These are phyloP conservation scores for Thielaviopsis populi DNA, from an alignment of 2,329 filamentous ascomycete genomes.

Conservation along the genomic window DNA sequence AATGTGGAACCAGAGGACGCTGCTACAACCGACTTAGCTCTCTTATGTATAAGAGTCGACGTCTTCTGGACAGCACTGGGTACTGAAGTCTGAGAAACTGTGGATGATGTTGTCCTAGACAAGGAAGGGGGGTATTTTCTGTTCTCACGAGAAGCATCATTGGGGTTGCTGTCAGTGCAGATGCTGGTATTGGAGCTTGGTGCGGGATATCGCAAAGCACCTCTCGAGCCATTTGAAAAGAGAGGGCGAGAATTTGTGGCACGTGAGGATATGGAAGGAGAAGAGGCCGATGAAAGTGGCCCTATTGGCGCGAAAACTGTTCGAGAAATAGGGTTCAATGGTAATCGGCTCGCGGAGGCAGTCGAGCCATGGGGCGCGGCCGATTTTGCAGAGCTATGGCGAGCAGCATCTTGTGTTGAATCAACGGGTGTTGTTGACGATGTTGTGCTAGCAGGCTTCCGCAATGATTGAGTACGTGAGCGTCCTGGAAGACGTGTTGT, in stretches of 20 bases:
- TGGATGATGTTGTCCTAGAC: slow-evolving; percentile 16
- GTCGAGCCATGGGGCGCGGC: slow-evolving; percentile 9
- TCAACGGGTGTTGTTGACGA: background rate
- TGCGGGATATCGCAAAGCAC: background rate
- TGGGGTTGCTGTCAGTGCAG: background rate
- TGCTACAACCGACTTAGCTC: slow-evolving; percentile 8
- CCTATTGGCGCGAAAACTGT: background rate
- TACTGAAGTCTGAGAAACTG: background rate
- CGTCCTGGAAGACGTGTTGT: slow-evolving; percentile 30
- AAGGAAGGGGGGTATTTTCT: slow-evolving; percentile 25
- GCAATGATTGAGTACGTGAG: slow-evolving; percentile 33
- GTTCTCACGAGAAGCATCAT: background rate
- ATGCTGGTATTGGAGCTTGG: slow-evolving; percentile 8
- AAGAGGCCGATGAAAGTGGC: background rate
- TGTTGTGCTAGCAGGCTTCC: slow-evolving; percentile 25
- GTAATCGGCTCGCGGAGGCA: slow-evolving; percentile 36
- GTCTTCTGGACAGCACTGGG: background rate
- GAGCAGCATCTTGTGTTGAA: slow-evolving; percentile 18
- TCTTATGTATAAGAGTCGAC: background rate
- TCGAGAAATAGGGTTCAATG: slow-evolving; percentile 30
- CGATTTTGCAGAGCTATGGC: slow-evolving; percentile 20
- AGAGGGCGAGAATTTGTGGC: background rate
- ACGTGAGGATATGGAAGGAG: background rate
- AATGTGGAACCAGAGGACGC: background rate
- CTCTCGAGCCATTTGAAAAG: background rate